A percentile compares a stretch with the other conserved stretches of the same genome.
Conservation (phyloP, 345 rosid genomes). For the Mallotus nudiflorus region DNA sequence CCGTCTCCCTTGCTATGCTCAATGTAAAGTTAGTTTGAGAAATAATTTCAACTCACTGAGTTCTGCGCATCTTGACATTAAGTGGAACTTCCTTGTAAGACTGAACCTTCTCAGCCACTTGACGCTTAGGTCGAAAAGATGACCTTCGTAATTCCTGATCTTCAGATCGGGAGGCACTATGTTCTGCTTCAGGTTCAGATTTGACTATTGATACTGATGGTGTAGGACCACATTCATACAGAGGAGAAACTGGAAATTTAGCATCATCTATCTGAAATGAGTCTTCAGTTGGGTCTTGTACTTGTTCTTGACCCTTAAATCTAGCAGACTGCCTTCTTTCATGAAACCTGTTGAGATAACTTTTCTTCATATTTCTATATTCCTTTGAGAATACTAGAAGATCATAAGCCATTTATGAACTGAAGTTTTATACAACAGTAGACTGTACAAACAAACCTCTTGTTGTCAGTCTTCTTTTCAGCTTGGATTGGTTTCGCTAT, state of each 20-base stretch:
- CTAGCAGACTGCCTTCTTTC: conserved; percentile 15
- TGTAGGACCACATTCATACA: conserved; percentile 13
- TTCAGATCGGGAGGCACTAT: conserved; percentile 22
- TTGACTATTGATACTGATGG: conserved; percentile 4
- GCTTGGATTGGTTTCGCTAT: not conserved
- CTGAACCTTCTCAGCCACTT: conserved; percentile 57
- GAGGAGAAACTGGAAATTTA: conserved; percentile 30
- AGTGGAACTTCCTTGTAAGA: conserved; percentile 73
- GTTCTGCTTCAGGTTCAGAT: conserved; percentile 24
- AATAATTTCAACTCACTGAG: conserved; percentile 23
- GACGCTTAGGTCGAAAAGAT: conserved; percentile 49
- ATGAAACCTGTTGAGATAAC: conserved; percentile 10
- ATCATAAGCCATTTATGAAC: not conserved
- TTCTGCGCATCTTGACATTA: conserved; percentile 67
- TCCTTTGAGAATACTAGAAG: not conserved
- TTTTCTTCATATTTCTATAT: not conserved
- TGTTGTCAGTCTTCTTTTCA: not conserved
- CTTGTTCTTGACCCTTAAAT: conserved; percentile 16
- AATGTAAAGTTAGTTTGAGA: conserved; percentile 1
- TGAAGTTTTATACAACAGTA: not conserved
- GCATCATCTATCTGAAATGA: conserved; percentile 24
- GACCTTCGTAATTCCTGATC: conserved; percentile 33
- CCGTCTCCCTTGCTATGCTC: conserved; percentile 7
- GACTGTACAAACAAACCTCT: conserved; percentile 13
- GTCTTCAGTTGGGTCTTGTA: conserved; percentile 31